Conservation (phyloP, 2,329 filamentous ascomycete species). For the Cadophora malorum region DNA sequence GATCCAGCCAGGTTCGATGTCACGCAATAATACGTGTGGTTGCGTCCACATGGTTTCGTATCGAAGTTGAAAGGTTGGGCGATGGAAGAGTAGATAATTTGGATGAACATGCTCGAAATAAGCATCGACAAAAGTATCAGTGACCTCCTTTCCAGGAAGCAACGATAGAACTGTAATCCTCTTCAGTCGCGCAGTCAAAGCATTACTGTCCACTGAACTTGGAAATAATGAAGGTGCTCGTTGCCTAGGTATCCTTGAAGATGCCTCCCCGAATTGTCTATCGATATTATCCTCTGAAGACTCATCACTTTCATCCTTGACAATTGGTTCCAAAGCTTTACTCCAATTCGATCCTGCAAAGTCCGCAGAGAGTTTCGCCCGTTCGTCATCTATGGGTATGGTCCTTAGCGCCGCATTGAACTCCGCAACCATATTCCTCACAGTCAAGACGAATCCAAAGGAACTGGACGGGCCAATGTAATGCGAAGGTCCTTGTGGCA, state of each 20-base stretch:
- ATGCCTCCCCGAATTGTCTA: slow-evolving; percentile 14
- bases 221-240: slow-evolving; percentile 31
- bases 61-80: slow-evolving; percentile 48
- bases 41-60: slow-evolving; percentile 48
- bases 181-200: slow-evolving; percentile 28
- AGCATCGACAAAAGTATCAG: slow-evolving; percentile 48
- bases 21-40: slow-evolving; percentile 39
- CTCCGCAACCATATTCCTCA: slow-evolving; percentile 43
- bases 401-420: slow-evolving; percentile 38
- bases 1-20: slow-evolving; percentile 50
- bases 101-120: slow-evolving; percentile 51
- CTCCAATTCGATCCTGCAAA: slow-evolving; percentile 42
- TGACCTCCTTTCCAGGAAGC: slow-evolving; percentile 47
- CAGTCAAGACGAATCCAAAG: slow-evolving; percentile 43
- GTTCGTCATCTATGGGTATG: slow-evolving; percentile 38
- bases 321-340: slow-evolving; percentile 42
- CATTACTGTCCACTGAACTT: slow-evolving; percentile 31
- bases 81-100: slow-evolving; percentile 50
- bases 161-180: slow-evolving; percentile 37
- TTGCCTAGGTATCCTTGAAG: slow-evolving; percentile 18
- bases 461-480: slow-evolving; percentile 45
- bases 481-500: slow-evolving; percentile 40
- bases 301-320: slow-evolving; percentile 40
- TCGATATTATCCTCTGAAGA: slow-evolving; percentile 35
- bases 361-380: slow-evolving; percentile 37